These are phyloP conservation scores for Kwoniella sp. DNA, from an alignment of 768 basidiomycete genomes.

Conservation along the genomic window DNA sequence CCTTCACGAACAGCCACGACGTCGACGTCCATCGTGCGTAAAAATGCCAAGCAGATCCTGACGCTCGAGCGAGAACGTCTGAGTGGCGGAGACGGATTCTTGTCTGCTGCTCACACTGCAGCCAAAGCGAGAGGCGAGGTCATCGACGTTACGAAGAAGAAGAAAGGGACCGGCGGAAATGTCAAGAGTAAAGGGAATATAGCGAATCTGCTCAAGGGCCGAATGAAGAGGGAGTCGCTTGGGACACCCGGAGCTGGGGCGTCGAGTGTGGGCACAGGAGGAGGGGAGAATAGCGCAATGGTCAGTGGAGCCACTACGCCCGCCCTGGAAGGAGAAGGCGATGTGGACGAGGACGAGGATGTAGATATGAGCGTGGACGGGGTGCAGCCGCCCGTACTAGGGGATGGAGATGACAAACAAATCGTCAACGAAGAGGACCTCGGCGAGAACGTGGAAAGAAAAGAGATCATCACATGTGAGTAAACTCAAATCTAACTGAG, in stretches of 20 bases:
- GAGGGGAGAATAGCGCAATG: slow-evolving; percentile 12
- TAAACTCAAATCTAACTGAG: no score
- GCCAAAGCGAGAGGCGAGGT: slow-evolving; percentile 42
- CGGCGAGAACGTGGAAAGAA: slow-evolving; percentile 19
- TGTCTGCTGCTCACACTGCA: slow-evolving; percentile 36
- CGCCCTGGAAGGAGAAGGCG: slow-evolving; percentile 18
- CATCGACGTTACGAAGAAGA: slow-evolving; percentile 38
- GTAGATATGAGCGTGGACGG: slow-evolving; percentile 19
- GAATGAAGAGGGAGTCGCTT: slow-evolving; percentile 8
- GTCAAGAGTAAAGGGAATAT: slow-evolving; percentile 24
- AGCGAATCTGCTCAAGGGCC: slow-evolving; percentile 15
- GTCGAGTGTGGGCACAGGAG: neutral
- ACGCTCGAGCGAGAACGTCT: slow-evolving; percentile 44
- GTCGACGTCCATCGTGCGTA: slow-evolving; percentile 30
- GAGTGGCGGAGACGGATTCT: slow-evolving; percentile 46
- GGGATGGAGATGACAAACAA: neutral
- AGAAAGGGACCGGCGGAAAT: slow-evolving; percentile 29
- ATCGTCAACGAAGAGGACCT: slow-evolving; percentile 6
- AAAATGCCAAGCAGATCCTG: slow-evolving; percentile 54
- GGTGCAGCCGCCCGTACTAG: neutral
- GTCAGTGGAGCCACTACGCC: slow-evolving; percentile 28
- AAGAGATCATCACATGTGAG: slow-evolving; percentile 55
- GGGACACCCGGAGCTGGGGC: neutral
- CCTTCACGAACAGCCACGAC: slow-evolving; percentile 34
- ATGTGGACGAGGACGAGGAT: slow-evolving; percentile 24